Evolutionary conservation across 2,329 filamentous ascomycete genomes (phyloP).

Genomic region (Raffaelea albimanens): DNA sequence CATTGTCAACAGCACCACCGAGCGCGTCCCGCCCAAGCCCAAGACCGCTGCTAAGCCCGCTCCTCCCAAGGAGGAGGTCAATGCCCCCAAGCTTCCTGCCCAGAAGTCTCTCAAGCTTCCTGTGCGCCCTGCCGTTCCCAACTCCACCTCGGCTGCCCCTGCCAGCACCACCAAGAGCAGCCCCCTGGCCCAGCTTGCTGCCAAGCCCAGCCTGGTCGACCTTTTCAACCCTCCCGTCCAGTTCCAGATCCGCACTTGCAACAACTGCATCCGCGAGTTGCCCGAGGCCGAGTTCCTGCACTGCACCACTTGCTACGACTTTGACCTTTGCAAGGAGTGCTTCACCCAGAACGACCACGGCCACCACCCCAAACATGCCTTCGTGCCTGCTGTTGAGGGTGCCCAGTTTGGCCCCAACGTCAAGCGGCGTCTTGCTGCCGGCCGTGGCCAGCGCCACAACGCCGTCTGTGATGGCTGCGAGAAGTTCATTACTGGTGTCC

Average conservation of each 20-base stretch:
- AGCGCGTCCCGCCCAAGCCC: conserved; percentile 61
- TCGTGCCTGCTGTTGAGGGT: conserved; percentile 57
- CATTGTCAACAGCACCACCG: conserved; percentile 77
- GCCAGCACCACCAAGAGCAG: too few species aligned
- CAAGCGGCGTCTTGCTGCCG: conserved; percentile 61
- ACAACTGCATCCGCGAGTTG: conserved; percentile 57
- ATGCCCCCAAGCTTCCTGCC: too few species aligned
- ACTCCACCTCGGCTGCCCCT: too few species aligned
- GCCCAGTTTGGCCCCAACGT: conserved; percentile 53
- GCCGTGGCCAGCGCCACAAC: conserved; percentile 72
- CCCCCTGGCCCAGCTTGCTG: too few species aligned
- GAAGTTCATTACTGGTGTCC: conserved; percentile 74
- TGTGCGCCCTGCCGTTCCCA: too few species aligned
- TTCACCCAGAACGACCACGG: conserved; percentile 70
- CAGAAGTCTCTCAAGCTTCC: not conserved
- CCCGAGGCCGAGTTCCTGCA: conserved; percentile 75
- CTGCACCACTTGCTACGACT: conserved; percentile 79
- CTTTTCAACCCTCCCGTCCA: not conserved
- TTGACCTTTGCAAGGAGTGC: conserved; percentile 81
- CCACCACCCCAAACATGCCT: conserved; percentile 81
- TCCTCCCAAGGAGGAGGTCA: conserved; percentile 5
- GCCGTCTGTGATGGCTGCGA: conserved; percentile 95
- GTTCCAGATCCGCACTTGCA: conserved; percentile 53
- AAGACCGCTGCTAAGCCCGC: conserved; percentile 20
- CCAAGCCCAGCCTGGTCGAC: not conserved